Conservation (phyloP, 805 yeast species). For the Yarrowia phangngaensis region DNA sequence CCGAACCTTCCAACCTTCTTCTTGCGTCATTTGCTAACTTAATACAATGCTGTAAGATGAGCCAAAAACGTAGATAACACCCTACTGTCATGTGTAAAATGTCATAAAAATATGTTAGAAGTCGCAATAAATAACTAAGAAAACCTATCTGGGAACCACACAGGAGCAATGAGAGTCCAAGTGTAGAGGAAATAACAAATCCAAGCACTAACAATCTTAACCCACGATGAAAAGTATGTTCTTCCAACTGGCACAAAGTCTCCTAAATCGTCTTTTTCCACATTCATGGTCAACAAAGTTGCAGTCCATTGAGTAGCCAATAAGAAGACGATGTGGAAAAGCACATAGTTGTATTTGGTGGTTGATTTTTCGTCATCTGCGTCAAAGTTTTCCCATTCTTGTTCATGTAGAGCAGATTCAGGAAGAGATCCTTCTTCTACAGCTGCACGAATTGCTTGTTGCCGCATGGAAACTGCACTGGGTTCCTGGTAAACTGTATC, state of each 20-base stretch:
- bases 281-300: slow-evolving; percentile 86
- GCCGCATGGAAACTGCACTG: slow-evolving; percentile 54
- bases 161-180: slow-evolving; percentile 92
- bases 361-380: slow-evolving; percentile 57
- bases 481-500: slow-evolving; percentile 44
- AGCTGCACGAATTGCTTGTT: slow-evolving; percentile 86
- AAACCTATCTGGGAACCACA: slow-evolving; percentile 84
- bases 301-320: slow-evolving; percentile 97
- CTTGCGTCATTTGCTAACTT: too few relatives aligned
- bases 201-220: slow-evolving; percentile 89
- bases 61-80: too few relatives aligned
- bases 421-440: slow-evolving; percentile 96
- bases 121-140: slow-evolving; percentile 28
- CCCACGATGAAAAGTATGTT: slow-evolving; percentile 93
- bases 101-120: too few relatives aligned
- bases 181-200: slow-evolving; percentile 78
- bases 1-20: too few relatives aligned
- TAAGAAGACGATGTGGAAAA: slow-evolving; percentile 88
- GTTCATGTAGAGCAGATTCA: slow-evolving; percentile 79
- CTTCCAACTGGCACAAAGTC: slow-evolving; percentile 96
- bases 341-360: slow-evolving; percentile 77
- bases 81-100: too few relatives aligned
- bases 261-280: slow-evolving; percentile 74
- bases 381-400: slow-evolving; percentile 52
- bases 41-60: too few relatives aligned